Evolutionary conservation across 768 basidiomycete species (phyloP), one percentile per base, ranked within the genome.

Genomic region (Leccinum boreale): DNA sequence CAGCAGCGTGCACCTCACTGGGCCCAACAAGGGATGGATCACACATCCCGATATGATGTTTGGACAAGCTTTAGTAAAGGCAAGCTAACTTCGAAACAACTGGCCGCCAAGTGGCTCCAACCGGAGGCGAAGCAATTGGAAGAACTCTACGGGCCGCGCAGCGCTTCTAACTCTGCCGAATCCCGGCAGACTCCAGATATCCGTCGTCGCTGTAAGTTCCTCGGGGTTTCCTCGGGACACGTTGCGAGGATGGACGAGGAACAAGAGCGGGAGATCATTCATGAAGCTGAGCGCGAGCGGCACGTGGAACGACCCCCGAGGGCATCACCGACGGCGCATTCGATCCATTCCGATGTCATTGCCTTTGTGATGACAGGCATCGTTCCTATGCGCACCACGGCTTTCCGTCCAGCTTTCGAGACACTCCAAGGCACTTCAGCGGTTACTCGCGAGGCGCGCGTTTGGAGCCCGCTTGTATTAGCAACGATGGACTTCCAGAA

Each of bases 241-340:
- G 63, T 68, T 39, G 60, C 57, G 28, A 62, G 55, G 35, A 64
- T 78, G 64, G 75, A 75, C 28, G 79, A 82, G 60, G 81, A 82
- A 58, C 81, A 82, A 57, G 82, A 83, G 53, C 67, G 81, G 24
- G 80, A 83, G 56, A 67, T 83, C 8, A 58, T 64, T 3, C 78
- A 78, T 23, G 81, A 83, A 62, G 67, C 73, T 4, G 79, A 81
- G 60, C 65, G 62, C 6, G 80, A 82, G 57, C 67, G 64, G 10
- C 70, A 80, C 53, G 57, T 75, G 1, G 67, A 78, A 61, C 69
- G 78, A 5, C 75, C 78, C 5, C 61, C 70, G 1, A 65, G 46
- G 28, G 69, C 70, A 8, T 7, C 49, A 12, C 60, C 71, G 7
- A 63, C 63, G 4, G 9, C 1, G 2, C 74, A 75, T 56, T 45